Conservation (phyloP, 2,329 filamentous ascomycete genomes). For the Phaeosphaeriaceae sp. region DNA sequence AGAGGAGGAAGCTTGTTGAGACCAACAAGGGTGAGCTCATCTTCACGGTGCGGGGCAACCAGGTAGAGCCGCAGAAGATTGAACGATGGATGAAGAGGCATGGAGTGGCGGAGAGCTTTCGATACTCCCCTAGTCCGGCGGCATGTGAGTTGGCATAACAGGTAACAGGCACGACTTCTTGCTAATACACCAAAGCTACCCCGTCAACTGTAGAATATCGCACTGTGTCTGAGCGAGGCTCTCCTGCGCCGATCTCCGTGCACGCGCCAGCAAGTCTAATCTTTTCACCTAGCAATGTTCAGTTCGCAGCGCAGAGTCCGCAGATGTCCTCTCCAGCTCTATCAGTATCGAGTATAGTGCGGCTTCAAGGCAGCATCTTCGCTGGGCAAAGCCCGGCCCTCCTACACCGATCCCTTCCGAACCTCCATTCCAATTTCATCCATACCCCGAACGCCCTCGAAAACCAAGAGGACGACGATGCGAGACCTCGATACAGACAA, state of each 20-base stretch:
- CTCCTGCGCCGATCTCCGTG: constrained; percentile 1
- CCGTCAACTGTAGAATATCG: constrained; percentile 21
- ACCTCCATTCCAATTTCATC: too few species aligned
- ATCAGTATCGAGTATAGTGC: constrained; percentile 24
- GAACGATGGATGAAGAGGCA: constrained; percentile 29
- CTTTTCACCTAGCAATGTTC: constrained; percentile 2
- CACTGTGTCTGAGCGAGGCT: constrained; percentile 23
- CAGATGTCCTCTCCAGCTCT: constrained; percentile 18
- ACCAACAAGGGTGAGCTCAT: constrained; percentile 8
- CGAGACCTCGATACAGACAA: too few species aligned
- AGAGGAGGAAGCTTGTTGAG: constrained; percentile 26
- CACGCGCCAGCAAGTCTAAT: constrained; percentile 14
- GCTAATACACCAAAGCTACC: constrained; percentile 19
- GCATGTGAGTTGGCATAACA: constrained; percentile 22
- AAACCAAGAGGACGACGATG: too few species aligned
- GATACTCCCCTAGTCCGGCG: constrained; percentile 23
- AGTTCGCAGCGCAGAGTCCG: constrained; percentile 9
- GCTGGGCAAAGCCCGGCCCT: too few species aligned
- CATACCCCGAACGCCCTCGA: too few species aligned
- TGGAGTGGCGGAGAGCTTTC: constrained; percentile 12
- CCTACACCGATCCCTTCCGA: constrained; percentile 13
- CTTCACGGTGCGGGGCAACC: constrained; percentile 18
- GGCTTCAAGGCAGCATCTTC: too few species aligned
- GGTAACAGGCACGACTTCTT: not conserved
- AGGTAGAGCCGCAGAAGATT: constrained; percentile 26